Evolutionary conservation across 495 filamentous ascomycete genomes (phyloP).

Genomic region (Neurospora tetrasperma): DNA sequence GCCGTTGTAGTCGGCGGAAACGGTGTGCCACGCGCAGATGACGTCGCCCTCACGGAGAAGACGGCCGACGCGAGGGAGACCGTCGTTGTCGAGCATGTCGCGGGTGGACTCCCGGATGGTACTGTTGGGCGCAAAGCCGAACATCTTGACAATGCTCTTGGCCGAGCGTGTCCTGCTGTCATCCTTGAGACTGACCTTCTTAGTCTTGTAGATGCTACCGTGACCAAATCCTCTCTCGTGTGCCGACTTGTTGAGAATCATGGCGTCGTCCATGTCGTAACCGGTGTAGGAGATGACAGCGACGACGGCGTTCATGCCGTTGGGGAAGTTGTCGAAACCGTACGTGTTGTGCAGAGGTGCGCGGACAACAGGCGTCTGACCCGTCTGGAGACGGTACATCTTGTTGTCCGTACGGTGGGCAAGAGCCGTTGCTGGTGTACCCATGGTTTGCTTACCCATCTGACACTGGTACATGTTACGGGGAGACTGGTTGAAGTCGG

Average conservation of each 20-base stretch:
- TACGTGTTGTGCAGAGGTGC: conserved; percentile 90
- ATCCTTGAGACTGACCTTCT: conserved; percentile 73
- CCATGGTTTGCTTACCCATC: conserved; percentile 99
- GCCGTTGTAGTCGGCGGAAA: conserved; percentile 62
- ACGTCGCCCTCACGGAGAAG: conserved; percentile 68
- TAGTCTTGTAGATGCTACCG: conserved; percentile 95
- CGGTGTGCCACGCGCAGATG: conserved; percentile 82
- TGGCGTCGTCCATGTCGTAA: conserved; percentile 99
- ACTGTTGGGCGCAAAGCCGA: conserved; percentile 72
- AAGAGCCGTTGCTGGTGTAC: conserved; percentile 81
- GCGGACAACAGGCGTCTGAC: conserved; percentile 89
- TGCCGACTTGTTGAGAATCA: conserved; percentile 97
- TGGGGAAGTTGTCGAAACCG: conserved; percentile 95
- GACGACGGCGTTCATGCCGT: conserved; percentile 93
- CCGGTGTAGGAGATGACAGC: conserved; percentile 98
- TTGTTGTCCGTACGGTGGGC: conserved; percentile 94
- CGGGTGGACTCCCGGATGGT: conserved; percentile 52
- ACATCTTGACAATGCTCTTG: conserved; percentile 57
- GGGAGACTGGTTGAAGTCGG: conserved; percentile 97
- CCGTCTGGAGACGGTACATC: conserved; percentile 85
- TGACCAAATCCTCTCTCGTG: conserved; percentile 96
- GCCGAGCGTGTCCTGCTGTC: conserved; percentile 45
- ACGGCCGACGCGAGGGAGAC: conserved; percentile 68
- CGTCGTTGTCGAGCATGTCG: conserved; percentile 70
- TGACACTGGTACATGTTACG: conserved; percentile 99